Conservation (phyloP, 1,284 basidiomycete genomes). For the Ustilago esculenta region DNA sequence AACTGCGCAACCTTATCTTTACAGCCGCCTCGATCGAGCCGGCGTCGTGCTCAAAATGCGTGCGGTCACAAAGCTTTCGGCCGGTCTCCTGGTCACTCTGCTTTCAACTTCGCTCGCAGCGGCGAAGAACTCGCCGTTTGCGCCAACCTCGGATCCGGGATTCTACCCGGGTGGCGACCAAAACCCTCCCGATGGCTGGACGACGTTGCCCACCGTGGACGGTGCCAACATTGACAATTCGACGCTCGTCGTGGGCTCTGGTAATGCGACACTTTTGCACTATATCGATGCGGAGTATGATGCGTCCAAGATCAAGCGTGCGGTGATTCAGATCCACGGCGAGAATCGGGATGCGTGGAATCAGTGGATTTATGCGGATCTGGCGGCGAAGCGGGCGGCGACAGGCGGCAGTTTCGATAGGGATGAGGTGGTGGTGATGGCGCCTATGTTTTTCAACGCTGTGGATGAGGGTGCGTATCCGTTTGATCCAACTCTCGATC, state of each 20-base stretch:
- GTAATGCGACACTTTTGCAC: constrained; percentile 39
- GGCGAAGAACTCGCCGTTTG: background rate
- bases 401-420: constrained; percentile 44
- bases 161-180: constrained; percentile 40
- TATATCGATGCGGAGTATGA: constrained; percentile 54
- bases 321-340: constrained; percentile 60
- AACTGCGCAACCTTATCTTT: too few species aligned
- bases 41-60: too few species aligned
- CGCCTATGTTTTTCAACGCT: constrained; percentile 57
- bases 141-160: constrained; percentile 41
- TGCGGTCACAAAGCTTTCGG: too few species aligned
- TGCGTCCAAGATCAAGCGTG: constrained; percentile 51
- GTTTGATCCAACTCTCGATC: constrained; percentile 20
- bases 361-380: constrained; percentile 57
- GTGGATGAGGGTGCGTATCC: constrained; percentile 56
- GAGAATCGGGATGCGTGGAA: constrained; percentile 62
- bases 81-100: background rate
- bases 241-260: constrained; percentile 42
- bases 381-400: constrained; percentile 42
- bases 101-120: background rate
- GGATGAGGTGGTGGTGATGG: constrained; percentile 57
- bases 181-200: constrained; percentile 44
- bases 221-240: constrained; percentile 56
- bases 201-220: constrained; percentile 32
- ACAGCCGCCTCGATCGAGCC: too few species aligned